Evolutionary conservation across 352 stramenopile genomes (phyloP).

Genomic region (Phytophthora citricola): DNA sequence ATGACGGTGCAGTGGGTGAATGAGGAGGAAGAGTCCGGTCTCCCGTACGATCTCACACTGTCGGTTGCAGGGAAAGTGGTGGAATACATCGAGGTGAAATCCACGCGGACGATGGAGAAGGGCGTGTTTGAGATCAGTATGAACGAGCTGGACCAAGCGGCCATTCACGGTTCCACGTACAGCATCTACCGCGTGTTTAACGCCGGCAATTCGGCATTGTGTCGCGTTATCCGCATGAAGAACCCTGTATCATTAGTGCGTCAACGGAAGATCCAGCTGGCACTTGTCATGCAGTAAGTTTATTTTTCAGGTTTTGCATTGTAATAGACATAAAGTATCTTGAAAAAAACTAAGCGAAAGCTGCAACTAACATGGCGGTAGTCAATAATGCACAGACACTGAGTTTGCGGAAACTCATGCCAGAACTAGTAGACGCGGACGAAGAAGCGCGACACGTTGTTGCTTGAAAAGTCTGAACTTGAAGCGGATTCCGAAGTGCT

Average conservation of each 20-base stretch:
- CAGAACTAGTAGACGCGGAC: too few species aligned
- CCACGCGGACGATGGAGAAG: conserved; percentile 89
- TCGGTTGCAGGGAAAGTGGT: conserved; percentile 54
- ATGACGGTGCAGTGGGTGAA: conserved; percentile 82
- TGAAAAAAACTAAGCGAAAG: background rate
- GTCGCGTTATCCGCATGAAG: conserved; percentile 84
- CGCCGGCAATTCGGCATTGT: conserved; percentile 69
- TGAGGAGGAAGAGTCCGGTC: conserved; percentile 76
- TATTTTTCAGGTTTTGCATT: too few species aligned
- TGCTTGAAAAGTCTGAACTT: too few species aligned
- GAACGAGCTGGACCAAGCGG: conserved; percentile 88
- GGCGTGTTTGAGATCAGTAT: conserved; percentile 90
- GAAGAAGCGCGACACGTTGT: too few species aligned
- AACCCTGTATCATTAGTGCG: conserved; percentile 84
- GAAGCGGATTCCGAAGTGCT: background rate
- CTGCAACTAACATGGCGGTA: too few species aligned
- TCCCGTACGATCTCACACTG: conserved; percentile 83
- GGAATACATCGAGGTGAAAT: conserved; percentile 90
- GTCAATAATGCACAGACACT: too few species aligned
- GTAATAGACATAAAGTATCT: conserved; percentile 10
- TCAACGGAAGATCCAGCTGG: conserved; percentile 83
- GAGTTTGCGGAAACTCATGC: too few species aligned
- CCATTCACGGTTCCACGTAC: conserved; percentile 78
- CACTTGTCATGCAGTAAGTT: conserved; percentile 80
- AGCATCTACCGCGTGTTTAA: conserved; percentile 90